Evolutionary conservation across 2,329 filamentous ascomycete species (phyloP), one percentile per base, ranked within the genome.

Genomic region (Exophiala alcalophila): DNA sequence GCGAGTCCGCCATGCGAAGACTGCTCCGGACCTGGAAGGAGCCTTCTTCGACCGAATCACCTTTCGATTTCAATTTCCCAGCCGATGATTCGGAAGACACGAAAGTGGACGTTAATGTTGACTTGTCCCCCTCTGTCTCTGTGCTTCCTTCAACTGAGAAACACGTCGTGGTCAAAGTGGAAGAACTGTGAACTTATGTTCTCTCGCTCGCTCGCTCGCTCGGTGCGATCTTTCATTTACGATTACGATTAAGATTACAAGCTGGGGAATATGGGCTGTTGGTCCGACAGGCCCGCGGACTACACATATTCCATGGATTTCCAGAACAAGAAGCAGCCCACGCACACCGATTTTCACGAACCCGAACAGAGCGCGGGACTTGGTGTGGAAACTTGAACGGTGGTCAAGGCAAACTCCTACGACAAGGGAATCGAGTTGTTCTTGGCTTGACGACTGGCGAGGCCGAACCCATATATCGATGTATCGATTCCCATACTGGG

Each of bases 371-470:
- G n/a, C 81, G 0, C 68, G 79, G 2, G 55, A 68, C 2, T 84
- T 73, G 30, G 66, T 84, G 2, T 85, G 81, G 80, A 58, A 64
- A n/a, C n/a, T n/a, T n/a, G n/a, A n/a, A n/a, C n/a, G 1, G 76
- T 73, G 40, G 73, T 66, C 1, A 79, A 77, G 57, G 53, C 72
- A 39, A 79, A 83, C 57, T 84, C 84, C 62, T 77, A 75, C 53
- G 61, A 70, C 34, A 76, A 75, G 40, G 81, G 81, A 2, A 78
- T 84, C 59, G 72, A 74, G 45, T 62, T 76, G 0, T 84, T 84
- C 61, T 84, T n/a, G 81, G 81, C 70, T 84, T 0, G 81, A 85
- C 52, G 81, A 84, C 84, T 0, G 81, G 84, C 52, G 81, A 84
- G 58, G 81, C 81, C 0, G 81, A 84, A 54, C 80, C 80, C 42